Evolutionary conservation across 1,284 basidiomycete species (phyloP).

Genomic region (Sporisorium exsertum): DNA sequence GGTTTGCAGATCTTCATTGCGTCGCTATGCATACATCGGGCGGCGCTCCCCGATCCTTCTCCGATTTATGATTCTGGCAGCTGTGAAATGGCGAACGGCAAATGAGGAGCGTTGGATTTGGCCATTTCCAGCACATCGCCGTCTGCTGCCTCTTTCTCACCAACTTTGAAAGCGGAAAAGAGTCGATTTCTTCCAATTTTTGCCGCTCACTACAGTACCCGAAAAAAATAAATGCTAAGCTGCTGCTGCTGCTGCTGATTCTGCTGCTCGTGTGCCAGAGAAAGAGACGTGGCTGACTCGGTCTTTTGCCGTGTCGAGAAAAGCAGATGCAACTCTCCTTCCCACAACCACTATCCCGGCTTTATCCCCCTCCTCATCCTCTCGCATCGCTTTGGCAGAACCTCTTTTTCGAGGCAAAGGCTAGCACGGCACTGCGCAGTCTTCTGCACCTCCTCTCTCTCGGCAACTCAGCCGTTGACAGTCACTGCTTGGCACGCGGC

Average conservation of each 20-base stretch:
- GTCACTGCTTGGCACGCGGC: background rate
- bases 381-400: background rate
- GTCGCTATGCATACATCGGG: too few species aligned
- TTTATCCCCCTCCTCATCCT: background rate
- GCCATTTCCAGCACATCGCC: background rate
- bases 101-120: slow-evolving; percentile 34
- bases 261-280: background rate
- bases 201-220: slow-evolving; percentile 12
- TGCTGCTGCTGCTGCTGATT: background rate
- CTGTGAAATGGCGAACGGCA: background rate
- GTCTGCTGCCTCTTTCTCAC: slow-evolving; percentile 21
- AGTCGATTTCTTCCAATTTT: slow-evolving; percentile 14
- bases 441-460: background rate
- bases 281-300: slow-evolving; percentile 15
- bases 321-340: background rate
- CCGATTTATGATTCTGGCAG: too few species aligned
- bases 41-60: background rate
- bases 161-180: background rate
- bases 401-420: background rate
- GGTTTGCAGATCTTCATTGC: too few species aligned
- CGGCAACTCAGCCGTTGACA: slow-evolving; percentile 1
- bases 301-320: slow-evolving; percentile 6
- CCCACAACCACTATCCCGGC: background rate
- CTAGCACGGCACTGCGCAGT: background rate
- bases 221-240: too few species aligned